Conservation (phyloP, 2,329 filamentous ascomycete species). For the Sporothrix humicola region DNA sequence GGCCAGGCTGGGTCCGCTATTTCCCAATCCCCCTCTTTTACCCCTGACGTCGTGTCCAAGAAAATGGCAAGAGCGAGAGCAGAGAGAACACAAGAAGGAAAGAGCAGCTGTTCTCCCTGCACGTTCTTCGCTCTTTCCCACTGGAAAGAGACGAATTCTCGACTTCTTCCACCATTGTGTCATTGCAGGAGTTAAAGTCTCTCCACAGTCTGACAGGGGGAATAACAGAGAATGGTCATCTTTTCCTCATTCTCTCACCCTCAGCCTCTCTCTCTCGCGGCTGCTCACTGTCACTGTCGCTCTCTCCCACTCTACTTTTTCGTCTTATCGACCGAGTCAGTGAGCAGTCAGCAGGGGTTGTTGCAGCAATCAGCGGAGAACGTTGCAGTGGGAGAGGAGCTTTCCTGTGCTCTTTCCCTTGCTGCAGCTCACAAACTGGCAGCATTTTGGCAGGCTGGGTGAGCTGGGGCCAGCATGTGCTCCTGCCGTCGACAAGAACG, state of each 20-base stretch:
- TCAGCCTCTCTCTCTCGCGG: neutral
- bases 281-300: neutral
- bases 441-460: neutral
- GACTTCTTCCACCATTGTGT: conserved; percentile 12
- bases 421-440: too few species aligned
- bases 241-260: neutral
- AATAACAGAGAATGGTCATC: neutral
- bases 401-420: neutral
- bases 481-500: neutral
- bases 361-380: conserved; percentile 5
- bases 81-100: neutral
- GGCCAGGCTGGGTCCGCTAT: neutral
- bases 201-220: conserved; percentile 4
- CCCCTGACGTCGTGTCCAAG: conserved; percentile 18
- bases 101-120: neutral
- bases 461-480: conserved; percentile 17
- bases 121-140: neutral
- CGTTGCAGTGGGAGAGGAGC: conserved; percentile 22
- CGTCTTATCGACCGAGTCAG: conserved; percentile 16
- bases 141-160: neutral
- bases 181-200: conserved; percentile 2
- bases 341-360: neutral
- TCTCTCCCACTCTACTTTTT: too few species aligned
- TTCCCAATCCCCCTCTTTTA: neutral
- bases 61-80: neutral